phyloP scores from a whole-genome alignment of 2,329 filamentous ascomycete species.

The Colletotrichum sp. region DNA sequence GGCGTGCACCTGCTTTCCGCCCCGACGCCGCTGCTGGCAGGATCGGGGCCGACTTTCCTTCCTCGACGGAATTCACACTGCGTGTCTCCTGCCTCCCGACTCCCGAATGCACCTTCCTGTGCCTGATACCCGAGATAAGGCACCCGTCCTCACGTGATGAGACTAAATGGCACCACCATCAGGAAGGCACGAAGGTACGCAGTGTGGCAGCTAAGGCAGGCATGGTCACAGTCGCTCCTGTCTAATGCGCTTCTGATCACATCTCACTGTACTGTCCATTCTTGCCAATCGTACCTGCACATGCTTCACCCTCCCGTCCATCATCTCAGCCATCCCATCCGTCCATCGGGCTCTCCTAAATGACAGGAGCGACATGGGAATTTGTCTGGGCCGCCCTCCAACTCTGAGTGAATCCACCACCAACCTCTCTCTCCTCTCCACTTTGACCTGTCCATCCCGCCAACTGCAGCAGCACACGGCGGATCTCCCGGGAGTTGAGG shows the following conservation, averaged over 20 bases:
- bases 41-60: not conserved
- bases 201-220: not conserved
- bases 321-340: not conserved
- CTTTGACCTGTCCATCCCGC: not conserved
- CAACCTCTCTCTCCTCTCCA: not conserved
- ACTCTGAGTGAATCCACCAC: not conserved
- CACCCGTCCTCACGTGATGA: not conserved
- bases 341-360: not conserved
- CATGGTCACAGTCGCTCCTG: not conserved
- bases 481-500: conserved; percentile 16
- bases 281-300: conserved; percentile 1
- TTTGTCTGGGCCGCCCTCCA: not conserved
- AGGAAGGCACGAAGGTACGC: not conserved
- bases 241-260: not conserved
- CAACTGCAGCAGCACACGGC: not conserved
- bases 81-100: too few species aligned
- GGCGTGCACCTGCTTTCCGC: not conserved
- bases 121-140: not conserved
- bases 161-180: not conserved
- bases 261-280: not conserved
- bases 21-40: not conserved
- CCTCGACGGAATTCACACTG: not conserved
- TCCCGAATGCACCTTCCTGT: not conserved
- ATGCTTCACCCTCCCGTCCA: not conserved
- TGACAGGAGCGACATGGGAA: conserved; percentile 1